Percentiles rank a stretch among this genome's conserved stretches.
These are phyloP conservation scores for Gloeopeniophorella convolvens DNA, from an alignment of 768 basidiomycete genomes.

Conservation along the genomic window DNA sequence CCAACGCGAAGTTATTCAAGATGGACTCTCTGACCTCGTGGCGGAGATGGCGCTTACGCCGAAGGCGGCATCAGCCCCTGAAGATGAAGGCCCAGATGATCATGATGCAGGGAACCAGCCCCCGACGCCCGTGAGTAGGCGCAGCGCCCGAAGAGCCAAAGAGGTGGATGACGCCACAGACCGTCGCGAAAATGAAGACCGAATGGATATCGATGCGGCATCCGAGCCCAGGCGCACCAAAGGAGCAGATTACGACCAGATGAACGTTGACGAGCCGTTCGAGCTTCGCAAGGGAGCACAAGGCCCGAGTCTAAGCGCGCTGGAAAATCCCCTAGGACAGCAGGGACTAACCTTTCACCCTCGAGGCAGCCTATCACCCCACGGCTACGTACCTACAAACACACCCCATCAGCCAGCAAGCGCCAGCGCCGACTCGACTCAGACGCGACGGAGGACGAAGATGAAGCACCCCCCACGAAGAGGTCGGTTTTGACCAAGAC, in stretches of 20 bases:
- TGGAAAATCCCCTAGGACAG: not conserved
- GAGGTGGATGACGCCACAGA: conserved; percentile 27
- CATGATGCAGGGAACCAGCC: not conserved
- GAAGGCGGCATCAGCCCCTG: not conserved
- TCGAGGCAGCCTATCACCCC: not conserved
- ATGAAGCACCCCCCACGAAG: conserved; percentile 11
- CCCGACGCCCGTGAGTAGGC: conserved; percentile 20
- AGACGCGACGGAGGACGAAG: conserved; percentile 1
- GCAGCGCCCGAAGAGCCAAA: conserved; percentile 16
- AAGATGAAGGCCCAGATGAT: not conserved
- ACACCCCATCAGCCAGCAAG: not conserved
- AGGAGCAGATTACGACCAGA: not conserved
- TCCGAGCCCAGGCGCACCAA: not conserved
- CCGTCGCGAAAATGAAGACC: conserved; percentile 18
- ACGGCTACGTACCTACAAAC: not conserved
- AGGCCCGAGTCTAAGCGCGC: not conserved
- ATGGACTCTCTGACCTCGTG: conserved; percentile 12
- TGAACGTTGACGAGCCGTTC: not conserved
- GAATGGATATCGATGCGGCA: conserved; percentile 18
- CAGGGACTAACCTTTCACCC: not conserved
- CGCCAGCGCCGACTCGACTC: not conserved
- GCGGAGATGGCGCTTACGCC: conserved; percentile 3
- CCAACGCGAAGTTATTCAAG: conserved; percentile 17
- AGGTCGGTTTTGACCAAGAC: conserved; percentile 2
- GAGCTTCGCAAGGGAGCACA: not conserved